phyloP scores from a whole-genome alignment of 2,329 filamentous ascomycete species.

The Hysterium pulicare region DNA sequence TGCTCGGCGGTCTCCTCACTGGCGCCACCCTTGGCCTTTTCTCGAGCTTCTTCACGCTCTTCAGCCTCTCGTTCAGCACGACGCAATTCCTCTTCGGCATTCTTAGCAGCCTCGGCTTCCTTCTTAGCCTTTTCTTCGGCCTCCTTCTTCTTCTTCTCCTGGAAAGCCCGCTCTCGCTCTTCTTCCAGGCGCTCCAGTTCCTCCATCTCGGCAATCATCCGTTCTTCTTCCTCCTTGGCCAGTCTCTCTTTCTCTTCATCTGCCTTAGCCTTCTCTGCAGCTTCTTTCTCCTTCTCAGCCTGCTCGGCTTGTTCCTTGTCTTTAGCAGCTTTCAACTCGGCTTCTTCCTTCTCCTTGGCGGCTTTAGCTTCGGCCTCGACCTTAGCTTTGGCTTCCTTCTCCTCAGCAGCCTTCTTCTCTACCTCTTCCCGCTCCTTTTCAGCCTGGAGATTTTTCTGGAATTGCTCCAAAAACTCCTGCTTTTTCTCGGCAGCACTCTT shows the following conservation, averaged over 20 bases:
- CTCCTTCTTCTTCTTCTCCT: slow-evolving; percentile 67
- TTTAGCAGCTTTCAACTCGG: slow-evolving; percentile 51
- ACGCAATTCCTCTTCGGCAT: slow-evolving; percentile 54
- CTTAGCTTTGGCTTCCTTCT: slow-evolving; percentile 39
- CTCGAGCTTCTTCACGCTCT: slow-evolving; percentile 43
- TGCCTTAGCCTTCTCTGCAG: slow-evolving; percentile 15
- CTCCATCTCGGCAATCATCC: slow-evolving; percentile 60
- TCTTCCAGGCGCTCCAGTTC: slow-evolving; percentile 46
- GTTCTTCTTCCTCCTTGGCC: slow-evolving; percentile 43
- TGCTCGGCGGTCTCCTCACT: slow-evolving; percentile 37
- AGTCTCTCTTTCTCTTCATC: slow-evolving; percentile 32
- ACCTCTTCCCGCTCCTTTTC: slow-evolving; percentile 55
- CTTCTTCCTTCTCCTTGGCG: slow-evolving; percentile 46
- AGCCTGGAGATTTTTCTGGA: slow-evolving; percentile 51
- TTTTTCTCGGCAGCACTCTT: slow-evolving; percentile 76
- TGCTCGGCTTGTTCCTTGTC: slow-evolving; percentile 32
- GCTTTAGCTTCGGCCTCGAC: slow-evolving; percentile 42
- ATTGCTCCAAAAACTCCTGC: slow-evolving; percentile 63
- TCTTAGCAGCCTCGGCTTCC: slow-evolving; percentile 43
- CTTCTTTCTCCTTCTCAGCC: slow-evolving; percentile 25
- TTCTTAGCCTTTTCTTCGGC: slow-evolving; percentile 46
- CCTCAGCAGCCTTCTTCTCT: slow-evolving; percentile 51
- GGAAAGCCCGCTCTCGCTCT: slow-evolving; percentile 67
- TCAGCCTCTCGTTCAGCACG: slow-evolving; percentile 49
- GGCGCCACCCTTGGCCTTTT: slow-evolving; percentile 23